Conservation (phyloP, 2,329 filamentous ascomycete genomes). For the Arthroderma sp. region DNA sequence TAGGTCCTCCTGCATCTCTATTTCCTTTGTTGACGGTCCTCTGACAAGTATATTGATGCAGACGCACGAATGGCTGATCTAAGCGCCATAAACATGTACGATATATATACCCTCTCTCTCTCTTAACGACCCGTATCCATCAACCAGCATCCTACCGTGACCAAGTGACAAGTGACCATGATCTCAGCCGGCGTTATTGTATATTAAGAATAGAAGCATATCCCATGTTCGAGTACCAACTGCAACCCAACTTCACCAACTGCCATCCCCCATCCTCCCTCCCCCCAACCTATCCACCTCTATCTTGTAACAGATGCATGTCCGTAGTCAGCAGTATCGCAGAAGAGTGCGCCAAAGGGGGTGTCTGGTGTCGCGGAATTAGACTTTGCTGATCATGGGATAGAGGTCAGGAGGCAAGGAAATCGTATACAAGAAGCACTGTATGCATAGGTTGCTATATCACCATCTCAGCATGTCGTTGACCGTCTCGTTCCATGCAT, state of each 20-base stretch:
- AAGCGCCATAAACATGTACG: background rate
- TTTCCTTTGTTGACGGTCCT: background rate
- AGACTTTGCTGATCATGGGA: constrained; percentile 4
- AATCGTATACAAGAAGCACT: background rate
- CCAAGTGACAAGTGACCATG: background rate
- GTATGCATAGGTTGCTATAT: background rate
- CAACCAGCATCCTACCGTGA: background rate
- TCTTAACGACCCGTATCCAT: background rate
- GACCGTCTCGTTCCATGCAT: background rate
- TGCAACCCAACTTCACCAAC: background rate
- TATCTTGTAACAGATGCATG: background rate
- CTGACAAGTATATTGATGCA: background rate
- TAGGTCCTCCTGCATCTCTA: constrained; percentile 9
- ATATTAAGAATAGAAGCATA: background rate
- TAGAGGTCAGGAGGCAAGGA: background rate
- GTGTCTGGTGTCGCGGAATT: constrained; percentile 3
- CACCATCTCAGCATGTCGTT: background rate
- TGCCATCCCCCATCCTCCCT: background rate
- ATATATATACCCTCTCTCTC: background rate
- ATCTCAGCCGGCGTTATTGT: constrained; percentile 4
- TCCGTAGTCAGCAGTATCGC: background rate
- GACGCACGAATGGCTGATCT: constrained; percentile 5
- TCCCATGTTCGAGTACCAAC: background rate
- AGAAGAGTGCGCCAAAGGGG: background rate
- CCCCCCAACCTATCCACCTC: background rate